Base-by-base conservation (phyloP, 129 eudicot genomes). In the Erigeron canadensis region DNA sequence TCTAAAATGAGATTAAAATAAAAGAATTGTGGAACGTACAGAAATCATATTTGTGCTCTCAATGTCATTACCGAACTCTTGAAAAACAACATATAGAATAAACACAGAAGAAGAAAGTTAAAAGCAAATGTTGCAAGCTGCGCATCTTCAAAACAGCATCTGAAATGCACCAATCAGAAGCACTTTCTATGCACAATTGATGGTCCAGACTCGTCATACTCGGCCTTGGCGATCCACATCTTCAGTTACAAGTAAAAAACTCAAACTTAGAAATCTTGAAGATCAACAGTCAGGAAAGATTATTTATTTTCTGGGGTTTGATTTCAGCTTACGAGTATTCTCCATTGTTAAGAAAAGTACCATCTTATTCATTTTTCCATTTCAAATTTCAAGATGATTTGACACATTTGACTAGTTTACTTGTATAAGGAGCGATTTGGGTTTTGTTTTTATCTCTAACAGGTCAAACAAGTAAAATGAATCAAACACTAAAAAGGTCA, bases 151-250 rank as follows among this genome's bases (percentile, higher is more conserved):
- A 65, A 60, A 65, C 44, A 41, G 41, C 64, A 53, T 75, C 65
- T 17, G 58, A 54, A 65, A 53, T 65, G 72, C 66, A 75, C 15
- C 34, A 44, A 67, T 82, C 65, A 85, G 86, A 81, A 85, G 41
- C 89, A 85, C 63, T 82, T 86, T 81, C 90, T 77, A 63, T 82
- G 90, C 74, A 86, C 87, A 48, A 86, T 75, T 37, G 84, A 80
- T 42, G 80, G 84, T 37, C 84, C 84, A 62, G 80, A 69, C 67
- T 80, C 84, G n/a, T 80, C 80, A 55, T 75, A 80, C 73, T 80
- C 84, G 0, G 80, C 84, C 73, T 80, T 80, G 50, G 88, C 78
- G 12, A 84, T 79, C 89, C 89, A 86, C 87, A 86, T 83, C 91
- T 86, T 76, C 77, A 60, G 16, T 46, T 23, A 56, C 28, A 16